Base-by-base conservation (phyloP, 257 asterid species). In the Nicotiana knightiana region DNA sequence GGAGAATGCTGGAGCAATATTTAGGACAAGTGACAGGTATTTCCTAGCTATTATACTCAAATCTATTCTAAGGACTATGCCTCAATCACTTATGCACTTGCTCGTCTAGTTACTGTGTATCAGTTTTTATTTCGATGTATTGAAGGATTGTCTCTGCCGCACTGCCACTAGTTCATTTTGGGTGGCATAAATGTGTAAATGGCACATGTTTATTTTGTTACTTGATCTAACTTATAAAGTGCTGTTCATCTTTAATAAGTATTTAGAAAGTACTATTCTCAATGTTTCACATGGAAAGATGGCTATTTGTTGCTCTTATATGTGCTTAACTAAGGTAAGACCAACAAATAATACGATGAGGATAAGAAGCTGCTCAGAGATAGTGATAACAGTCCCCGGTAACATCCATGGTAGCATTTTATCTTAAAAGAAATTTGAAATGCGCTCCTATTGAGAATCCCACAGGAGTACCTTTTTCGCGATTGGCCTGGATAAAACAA, bases 11-110 rank as follows among this genome's bases (percentile, higher is more conserved):
- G 97, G 99, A 79, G 98, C 98, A 53, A 78, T 96, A 62, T 96
- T 96, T 86, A 91, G 99, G 90, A 96, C 98, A 26, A 96, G 98
- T 85, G 99, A 94, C 85, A 96, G 99, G 99, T 96, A 94, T 73
- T 80, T 46, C 24, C 53, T 30, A 30, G 51, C 35, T 21, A 58
- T 33, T 67, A 35, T 53, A 43, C 59, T 15, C 2, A 32, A 78
- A 37, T 57, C 24, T 59, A 35, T 59, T 54, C 2, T 35, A 43
- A 43, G 51, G 12, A 43, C 51, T 43, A 59, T 59, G 71, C 17
- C 33, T 59, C 68, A 78, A 43, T 59, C 37, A 43, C 54, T 77
- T 57, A 4, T 16, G 57, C 71, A n/a, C 33, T 59, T 35, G 39
- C 71, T 78, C 24, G 21, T 71, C 26, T 26, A 46, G 24, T 6